Evolutionary conservation across 2,329 filamentous ascomycete species (phyloP), one percentile per base, ranked within the genome.

Genomic region (Trichoderma guizhouense): DNA sequence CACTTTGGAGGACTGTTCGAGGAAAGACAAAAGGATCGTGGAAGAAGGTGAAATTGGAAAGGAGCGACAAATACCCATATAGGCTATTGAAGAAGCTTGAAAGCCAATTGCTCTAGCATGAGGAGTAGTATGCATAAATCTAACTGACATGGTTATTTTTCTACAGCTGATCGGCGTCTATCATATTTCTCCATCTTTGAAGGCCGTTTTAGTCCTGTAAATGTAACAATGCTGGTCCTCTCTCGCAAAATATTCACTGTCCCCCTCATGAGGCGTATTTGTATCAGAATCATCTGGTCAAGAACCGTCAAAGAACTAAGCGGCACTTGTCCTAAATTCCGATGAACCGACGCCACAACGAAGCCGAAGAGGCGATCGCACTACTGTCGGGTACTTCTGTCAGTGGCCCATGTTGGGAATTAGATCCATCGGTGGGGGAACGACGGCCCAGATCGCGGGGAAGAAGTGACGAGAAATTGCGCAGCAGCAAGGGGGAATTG

Each of bases 331-430:
- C 14, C 39, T 32, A 53, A 69, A 26, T 69, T 14, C 57, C 39
- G 67, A 61, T 36, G 57, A 51, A 53, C 57, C 58, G 39, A 62
- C 28, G 36, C 57, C 57, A 60, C 12, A 39, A 8, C 5, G n/a
- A 69, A 61, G 65, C 34, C 36, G 24, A 47, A 69, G 21, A 51
- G 14, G 39, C 53, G 39, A 61, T 34, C 55, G 28, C 28, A 61
- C 57, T 53, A 51, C 57, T 62, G 39, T 53, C 39, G 57, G 67
- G 39, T 62, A 69, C 67, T 69, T 69, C 67, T 69, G 67, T 51
- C 18, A 36, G 43, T 51, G 14, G 24, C 18, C 36, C 66, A 62
- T 39, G 26, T 26, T 57, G 7, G 28, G 36, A 28, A 36, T 28
- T 36, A 26, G 21, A 36, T 36, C 66, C 66, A 47, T 60, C 36